phyloP scores from a whole-genome alignment of 108 stramenopile species.

The Pseudonitzschia multiseries region DNA sequence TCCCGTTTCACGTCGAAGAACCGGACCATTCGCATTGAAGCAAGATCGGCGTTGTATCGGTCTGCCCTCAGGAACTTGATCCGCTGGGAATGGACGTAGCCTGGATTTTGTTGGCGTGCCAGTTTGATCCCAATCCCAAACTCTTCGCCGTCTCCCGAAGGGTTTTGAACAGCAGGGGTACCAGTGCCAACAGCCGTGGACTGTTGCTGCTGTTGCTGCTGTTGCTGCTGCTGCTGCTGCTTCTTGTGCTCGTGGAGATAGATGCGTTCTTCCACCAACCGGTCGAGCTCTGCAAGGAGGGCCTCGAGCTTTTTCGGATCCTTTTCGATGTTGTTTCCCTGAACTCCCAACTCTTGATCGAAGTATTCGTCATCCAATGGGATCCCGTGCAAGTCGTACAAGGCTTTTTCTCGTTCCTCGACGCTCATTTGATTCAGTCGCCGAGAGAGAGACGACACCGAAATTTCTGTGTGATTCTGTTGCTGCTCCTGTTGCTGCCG shows the following conservation, averaged over 20 bases:
- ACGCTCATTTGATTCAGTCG: conserved; percentile 12
- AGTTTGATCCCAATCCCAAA: neutral
- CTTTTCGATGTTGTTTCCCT: conserved; percentile 7
- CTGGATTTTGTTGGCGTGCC: conserved; percentile 1
- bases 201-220: neutral
- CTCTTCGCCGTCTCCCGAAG: neutral
- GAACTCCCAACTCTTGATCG: neutral
- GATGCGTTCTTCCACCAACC: neutral
- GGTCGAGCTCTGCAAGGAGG: neutral
- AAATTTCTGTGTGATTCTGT: neutral
- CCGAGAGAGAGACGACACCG: conserved; percentile 2
- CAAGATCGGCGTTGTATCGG: conserved; percentile 28
- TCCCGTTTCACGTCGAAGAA: conserved; percentile 37
- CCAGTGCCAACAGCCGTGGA: no score
- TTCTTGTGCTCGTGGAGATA: neutral
- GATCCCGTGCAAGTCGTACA: conserved; percentile 16
- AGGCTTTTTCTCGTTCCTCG: conserved; percentile 8
- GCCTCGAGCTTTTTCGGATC: neutral
- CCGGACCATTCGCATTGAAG: conserved; percentile 30
- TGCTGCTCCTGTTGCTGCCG: no score
- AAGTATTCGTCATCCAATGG: conserved; percentile 10
- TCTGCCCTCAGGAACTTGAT: conserved; percentile 35
- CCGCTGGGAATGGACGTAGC: conserved; percentile 5
- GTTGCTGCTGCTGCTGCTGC: neutral
- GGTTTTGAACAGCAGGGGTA: no score